Evolutionary conservation across 495 filamentous ascomycete species (phyloP).

Genomic region (Penicillium robsamsonii): DNA sequence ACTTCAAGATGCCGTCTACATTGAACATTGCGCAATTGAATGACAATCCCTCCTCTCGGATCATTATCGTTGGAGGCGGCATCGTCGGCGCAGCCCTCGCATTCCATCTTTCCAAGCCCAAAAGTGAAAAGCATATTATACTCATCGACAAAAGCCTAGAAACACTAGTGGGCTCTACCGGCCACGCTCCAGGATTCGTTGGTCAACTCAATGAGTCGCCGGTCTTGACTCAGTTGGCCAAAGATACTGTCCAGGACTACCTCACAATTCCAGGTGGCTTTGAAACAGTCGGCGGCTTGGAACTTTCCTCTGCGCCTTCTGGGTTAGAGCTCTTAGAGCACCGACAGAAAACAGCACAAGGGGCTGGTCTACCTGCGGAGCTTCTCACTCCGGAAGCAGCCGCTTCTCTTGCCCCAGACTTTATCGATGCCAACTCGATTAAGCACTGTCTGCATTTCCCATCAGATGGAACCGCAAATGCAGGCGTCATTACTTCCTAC

Average conservation of each 20-base stretch:
- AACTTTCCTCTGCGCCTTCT: conserved; percentile 26
- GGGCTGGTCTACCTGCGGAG: conserved; percentile 27
- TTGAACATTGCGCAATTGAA: conserved; percentile 20
- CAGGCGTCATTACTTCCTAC: conserved; percentile 25
- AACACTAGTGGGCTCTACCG: conserved; percentile 27
- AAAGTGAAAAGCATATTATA: conserved; percentile 19
- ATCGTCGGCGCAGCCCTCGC: conserved; percentile 45
- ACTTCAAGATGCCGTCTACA: conserved; percentile 10
- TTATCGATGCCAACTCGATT: conserved; percentile 25
- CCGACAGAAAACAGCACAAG: conserved; percentile 21
- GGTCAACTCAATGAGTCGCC: conserved; percentile 38
- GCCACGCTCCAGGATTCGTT: conserved; percentile 36
- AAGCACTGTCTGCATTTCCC: conserved; percentile 24
- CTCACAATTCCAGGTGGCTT: conserved; percentile 29
- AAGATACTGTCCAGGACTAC: conserved; percentile 34
- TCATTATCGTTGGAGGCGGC: conserved; percentile 46
- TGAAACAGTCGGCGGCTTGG: conserved; percentile 31
- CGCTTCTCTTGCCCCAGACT: conserved; percentile 27
- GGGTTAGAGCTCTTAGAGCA: conserved; percentile 24
- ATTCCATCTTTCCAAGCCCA: conserved; percentile 28
- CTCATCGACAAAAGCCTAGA: conserved; percentile 29
- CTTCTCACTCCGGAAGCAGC: conserved; percentile 27
- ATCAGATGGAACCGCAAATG: conserved; percentile 32
- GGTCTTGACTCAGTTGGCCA: conserved; percentile 30
- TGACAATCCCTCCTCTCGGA: conserved; percentile 10